phyloP scores from a whole-genome alignment of 2,329 filamentous ascomycete genomes.

The Pseudopithomyces maydicus region DNA sequence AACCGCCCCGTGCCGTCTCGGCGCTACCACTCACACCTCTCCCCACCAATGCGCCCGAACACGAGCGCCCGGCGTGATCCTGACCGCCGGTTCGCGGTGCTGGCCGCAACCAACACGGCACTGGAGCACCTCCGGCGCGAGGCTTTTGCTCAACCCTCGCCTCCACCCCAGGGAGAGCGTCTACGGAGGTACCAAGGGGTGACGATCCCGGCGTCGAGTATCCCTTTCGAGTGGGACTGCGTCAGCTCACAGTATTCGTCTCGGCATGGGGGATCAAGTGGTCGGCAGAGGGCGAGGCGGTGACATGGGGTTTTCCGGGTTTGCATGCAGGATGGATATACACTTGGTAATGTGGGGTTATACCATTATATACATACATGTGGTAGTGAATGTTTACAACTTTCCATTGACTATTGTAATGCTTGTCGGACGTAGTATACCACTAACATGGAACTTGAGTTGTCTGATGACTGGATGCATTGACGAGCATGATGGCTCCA shows the following conservation, averaged over 20 bases:
- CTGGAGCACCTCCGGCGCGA: conserved; percentile 42
- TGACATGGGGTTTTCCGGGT: conserved; percentile 9
- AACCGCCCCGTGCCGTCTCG: conserved; percentile 23
- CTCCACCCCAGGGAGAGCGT: conserved; percentile 37
- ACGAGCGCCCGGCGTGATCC: conserved; percentile 38
- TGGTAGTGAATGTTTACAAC: too few species aligned
- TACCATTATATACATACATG: too few species aligned
- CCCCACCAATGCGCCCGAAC: conserved; percentile 34
- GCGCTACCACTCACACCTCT: conserved; percentile 32
- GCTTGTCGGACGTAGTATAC: too few species aligned
- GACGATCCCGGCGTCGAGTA: conserved; percentile 32
- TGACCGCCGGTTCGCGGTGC: conserved; percentile 45
- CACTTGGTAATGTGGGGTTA: too few species aligned
- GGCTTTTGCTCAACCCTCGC: conserved; percentile 41
- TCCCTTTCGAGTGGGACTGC: conserved; percentile 46
- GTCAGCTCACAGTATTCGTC: conserved; percentile 40
- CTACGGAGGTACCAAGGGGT: conserved; percentile 39
- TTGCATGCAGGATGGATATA: background rate
- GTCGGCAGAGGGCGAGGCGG: conserved; percentile 32
- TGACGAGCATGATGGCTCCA: too few species aligned
- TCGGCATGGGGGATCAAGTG: conserved; percentile 27
- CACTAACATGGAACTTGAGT: too few species aligned
- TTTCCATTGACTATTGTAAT: too few species aligned
- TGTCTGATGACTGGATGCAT: too few species aligned
- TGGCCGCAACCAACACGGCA: conserved; percentile 44